phyloP scores from a whole-genome alignment of 2,329 filamentous ascomycete genomes.

The Verticillium albo-atrum region DNA sequence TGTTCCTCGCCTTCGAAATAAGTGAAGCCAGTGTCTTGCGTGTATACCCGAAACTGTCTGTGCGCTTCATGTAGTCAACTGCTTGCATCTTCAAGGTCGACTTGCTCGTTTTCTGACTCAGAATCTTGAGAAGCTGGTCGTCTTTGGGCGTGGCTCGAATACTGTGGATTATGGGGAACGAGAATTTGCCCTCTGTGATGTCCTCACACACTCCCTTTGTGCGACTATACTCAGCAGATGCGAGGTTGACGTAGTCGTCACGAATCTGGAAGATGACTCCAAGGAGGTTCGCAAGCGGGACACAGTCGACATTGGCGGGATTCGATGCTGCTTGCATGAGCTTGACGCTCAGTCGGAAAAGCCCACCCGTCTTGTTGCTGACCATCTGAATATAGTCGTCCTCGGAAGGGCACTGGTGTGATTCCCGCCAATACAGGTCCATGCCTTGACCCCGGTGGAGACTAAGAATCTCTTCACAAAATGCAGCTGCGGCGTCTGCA shows the following conservation, averaged over 20 bases:
- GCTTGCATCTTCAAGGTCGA: slow-evolving; percentile 89
- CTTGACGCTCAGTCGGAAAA: slow-evolving; percentile 80
- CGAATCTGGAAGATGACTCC: slow-evolving; percentile 87
- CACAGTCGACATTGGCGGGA: slow-evolving; percentile 56
- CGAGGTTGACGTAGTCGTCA: slow-evolving; percentile 91
- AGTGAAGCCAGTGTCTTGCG: too few relatives aligned
- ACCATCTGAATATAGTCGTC: slow-evolving; percentile 96
- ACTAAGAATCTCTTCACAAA: slow-evolving; percentile 77
- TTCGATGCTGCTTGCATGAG: slow-evolving; percentile 76
- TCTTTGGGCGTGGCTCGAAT: slow-evolving; percentile 73
- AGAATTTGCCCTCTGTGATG: slow-evolving; percentile 94
- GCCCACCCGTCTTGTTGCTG: slow-evolving; percentile 81
- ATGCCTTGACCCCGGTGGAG: slow-evolving; percentile 85
- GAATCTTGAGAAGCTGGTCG: slow-evolving; percentile 81
- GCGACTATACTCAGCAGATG: slow-evolving; percentile 66
- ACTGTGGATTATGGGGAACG: slow-evolving; percentile 90
- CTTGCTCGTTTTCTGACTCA: slow-evolving; percentile 84
- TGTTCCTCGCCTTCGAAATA: too few relatives aligned
- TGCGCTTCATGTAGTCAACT: slow-evolving; percentile 83
- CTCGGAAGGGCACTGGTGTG: slow-evolving; percentile 75
- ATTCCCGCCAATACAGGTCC: slow-evolving; percentile 88
- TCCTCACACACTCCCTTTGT: slow-evolving; percentile 97
- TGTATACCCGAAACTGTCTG: slow-evolving; percentile 86
- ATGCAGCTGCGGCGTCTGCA: slow-evolving; percentile 63
- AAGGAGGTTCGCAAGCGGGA: slow-evolving; percentile 81